Evolutionary conservation across 2,329 filamentous ascomycete genomes (phyloP).

Genomic region (Kalmusia sp.): DNA sequence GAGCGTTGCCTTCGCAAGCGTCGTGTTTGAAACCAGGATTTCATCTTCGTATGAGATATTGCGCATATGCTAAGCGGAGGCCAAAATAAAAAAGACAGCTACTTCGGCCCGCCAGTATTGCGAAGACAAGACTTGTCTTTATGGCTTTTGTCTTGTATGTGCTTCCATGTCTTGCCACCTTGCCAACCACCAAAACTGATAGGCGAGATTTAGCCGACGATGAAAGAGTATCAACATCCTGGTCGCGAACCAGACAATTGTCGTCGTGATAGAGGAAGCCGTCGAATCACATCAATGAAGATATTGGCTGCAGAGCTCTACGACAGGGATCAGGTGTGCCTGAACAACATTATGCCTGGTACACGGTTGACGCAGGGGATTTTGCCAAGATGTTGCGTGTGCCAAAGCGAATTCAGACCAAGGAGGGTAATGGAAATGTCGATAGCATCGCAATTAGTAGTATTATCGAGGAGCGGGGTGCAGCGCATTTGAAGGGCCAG

Average conservation of each 20-base stretch:
- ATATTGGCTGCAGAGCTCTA: conserved; percentile 8
- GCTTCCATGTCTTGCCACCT: conserved; percentile 13
- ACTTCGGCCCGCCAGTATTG: too few species aligned
- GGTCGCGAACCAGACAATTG: conserved; percentile 20
- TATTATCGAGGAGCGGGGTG: conserved; percentile 7
- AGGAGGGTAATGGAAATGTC: conserved; percentile 7
- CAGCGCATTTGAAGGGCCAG: background rate
- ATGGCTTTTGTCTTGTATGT: conserved; percentile 18
- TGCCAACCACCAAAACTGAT: conserved; percentile 10
- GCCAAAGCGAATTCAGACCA: conserved; percentile 15
- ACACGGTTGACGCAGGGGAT: conserved; percentile 15
- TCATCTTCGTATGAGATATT: conserved; percentile 20
- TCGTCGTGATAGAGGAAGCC: conserved; percentile 15
- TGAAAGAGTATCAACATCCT: conserved; percentile 21
- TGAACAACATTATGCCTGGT: conserved; percentile 26
- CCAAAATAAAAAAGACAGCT: conserved; percentile 11
- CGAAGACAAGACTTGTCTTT: too few species aligned
- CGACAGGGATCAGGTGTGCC: conserved; percentile 22
- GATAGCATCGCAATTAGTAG: conserved; percentile 14
- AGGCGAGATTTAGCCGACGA: conserved; percentile 33
- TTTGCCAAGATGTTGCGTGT: conserved; percentile 15
- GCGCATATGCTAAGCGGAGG: background rate
- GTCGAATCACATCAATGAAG: conserved; percentile 16
- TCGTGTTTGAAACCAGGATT: conserved; percentile 28
- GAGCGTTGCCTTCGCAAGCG: conserved; percentile 24